phyloP scores from a whole-genome alignment of 2,329 filamentous ascomycete species.

The Ophiobolus disseminans region DNA sequence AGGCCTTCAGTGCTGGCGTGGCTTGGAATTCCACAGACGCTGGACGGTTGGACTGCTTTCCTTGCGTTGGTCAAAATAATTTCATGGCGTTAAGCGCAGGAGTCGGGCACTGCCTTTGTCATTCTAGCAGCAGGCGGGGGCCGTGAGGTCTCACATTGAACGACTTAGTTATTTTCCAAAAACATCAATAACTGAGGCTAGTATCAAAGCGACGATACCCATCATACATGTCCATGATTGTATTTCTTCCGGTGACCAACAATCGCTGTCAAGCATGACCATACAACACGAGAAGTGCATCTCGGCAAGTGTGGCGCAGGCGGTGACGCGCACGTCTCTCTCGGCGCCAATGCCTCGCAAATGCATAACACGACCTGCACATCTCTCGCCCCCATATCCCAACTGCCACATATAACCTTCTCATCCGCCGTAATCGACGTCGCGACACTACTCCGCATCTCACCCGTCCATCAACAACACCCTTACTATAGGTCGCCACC shows the following conservation, averaged over 20 bases:
- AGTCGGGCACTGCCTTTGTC: background rate
- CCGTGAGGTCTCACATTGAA: background rate
- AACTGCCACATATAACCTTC: background rate
- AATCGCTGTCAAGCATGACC: background rate
- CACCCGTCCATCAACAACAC: too few relatives aligned
- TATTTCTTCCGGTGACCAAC: background rate
- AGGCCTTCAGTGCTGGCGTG: too few relatives aligned
- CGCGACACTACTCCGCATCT: too few relatives aligned
- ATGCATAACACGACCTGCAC: background rate
- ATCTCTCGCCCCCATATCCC: background rate
- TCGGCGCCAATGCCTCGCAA: slow-evolving; percentile 5
- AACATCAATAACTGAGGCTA: too few relatives aligned
- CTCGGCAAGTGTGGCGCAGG: slow-evolving; percentile 4
- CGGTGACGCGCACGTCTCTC: slow-evolving; percentile 7
- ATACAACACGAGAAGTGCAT: background rate
- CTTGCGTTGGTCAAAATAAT: background rate
- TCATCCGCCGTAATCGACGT: too few relatives aligned
- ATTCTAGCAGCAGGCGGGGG: background rate
- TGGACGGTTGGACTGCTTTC: too few relatives aligned
- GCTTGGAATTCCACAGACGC: too few relatives aligned
- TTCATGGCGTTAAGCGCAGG: background rate
- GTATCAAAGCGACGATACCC: background rate
- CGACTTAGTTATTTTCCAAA: background rate
- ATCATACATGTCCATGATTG: background rate
- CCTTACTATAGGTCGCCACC: too few relatives aligned